Conservation (phyloP, 768 basidiomycete species). For the Filobasidium floriforme region DNA sequence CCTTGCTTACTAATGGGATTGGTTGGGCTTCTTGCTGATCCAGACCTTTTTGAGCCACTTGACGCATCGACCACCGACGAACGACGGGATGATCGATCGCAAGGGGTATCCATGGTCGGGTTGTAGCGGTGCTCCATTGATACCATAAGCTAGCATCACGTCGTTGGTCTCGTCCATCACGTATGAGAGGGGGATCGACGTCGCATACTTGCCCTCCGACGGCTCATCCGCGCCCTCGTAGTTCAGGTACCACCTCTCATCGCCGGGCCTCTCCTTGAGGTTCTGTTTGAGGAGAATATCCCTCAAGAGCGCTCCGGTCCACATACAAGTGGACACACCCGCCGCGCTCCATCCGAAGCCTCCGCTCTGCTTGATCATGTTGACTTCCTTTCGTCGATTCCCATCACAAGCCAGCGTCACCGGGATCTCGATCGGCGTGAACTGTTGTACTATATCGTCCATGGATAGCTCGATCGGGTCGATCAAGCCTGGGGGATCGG, state of each 20-base stretch:
- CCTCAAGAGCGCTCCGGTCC: no score
- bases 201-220: slow-evolving; percentile 21
- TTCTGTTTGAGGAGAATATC: no score
- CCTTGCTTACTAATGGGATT: slow-evolving; percentile 13
- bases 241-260: no score
- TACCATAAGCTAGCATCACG: slow-evolving; percentile 20
- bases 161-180: slow-evolving; percentile 20
- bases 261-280: no score
- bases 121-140: slow-evolving; percentile 16
- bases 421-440: slow-evolving; percentile 11
- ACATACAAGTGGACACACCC: slow-evolving; percentile 16
- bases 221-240: slow-evolving; percentile 21
- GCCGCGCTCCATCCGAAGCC: slow-evolving; percentile 20
- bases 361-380: slow-evolving; percentile 19
- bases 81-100: slow-evolving; percentile 17
- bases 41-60: slow-evolving; percentile 24
- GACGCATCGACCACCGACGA: slow-evolving; percentile 20
- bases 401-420: slow-evolving; percentile 21
- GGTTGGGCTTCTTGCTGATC: slow-evolving; percentile 13
- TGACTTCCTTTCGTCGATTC: slow-evolving; percentile 19
- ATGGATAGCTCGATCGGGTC: slow-evolving; percentile 12
- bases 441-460: slow-evolving; percentile 15
- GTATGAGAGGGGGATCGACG: slow-evolving; percentile 20
- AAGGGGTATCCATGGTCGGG: slow-evolving; percentile 23
- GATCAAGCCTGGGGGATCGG: slow-evolving; percentile 12